phyloP scores from a whole-genome alignment of 1,284 basidiomycete genomes.

The Heliocybe sulcata region DNA sequence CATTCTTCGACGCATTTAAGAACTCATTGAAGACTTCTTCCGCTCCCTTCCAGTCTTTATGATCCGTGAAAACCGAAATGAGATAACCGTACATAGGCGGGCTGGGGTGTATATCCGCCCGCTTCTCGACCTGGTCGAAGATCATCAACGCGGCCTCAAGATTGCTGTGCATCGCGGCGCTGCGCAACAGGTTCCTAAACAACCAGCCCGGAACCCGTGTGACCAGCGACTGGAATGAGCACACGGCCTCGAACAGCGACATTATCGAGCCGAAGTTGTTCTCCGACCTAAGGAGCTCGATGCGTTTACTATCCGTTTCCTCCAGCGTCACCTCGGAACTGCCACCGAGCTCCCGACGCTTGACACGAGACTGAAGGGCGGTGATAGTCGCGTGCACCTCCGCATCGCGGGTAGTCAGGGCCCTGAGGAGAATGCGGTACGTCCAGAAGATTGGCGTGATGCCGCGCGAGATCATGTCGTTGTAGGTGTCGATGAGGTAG shows the following conservation, averaged over 20 bases:
- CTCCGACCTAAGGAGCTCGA: constrained; percentile 44
- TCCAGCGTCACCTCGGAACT: constrained; percentile 16
- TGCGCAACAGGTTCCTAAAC: constrained; percentile 58
- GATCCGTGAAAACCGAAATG: constrained; percentile 52
- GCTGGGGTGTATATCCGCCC: constrained; percentile 29
- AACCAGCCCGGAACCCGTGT: constrained; percentile 29
- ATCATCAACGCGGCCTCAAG: constrained; percentile 62
- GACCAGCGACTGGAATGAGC: constrained; percentile 22
- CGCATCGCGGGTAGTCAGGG: constrained; percentile 66
- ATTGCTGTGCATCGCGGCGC: constrained; percentile 53
- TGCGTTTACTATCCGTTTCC: constrained; percentile 24
- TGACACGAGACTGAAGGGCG: constrained; percentile 34
- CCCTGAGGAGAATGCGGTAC: constrained; percentile 63
- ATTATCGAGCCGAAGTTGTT: constrained; percentile 69
- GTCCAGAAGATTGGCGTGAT: constrained; percentile 64
- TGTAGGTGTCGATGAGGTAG: constrained; percentile 66
- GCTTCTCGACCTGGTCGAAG: constrained; percentile 59
- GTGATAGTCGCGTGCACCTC: constrained; percentile 53
- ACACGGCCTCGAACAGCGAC: constrained; percentile 62
- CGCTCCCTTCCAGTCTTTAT: constrained; percentile 50
- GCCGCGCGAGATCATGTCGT: constrained; percentile 63
- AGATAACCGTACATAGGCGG: constrained; percentile 50
- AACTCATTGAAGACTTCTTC: constrained; percentile 67
- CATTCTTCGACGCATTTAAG: constrained; percentile 29
- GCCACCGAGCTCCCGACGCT: constrained; percentile 22